Evolutionary conservation across 2,329 filamentous ascomycete genomes (phyloP).

Genomic region (Fusarium sp.): DNA sequence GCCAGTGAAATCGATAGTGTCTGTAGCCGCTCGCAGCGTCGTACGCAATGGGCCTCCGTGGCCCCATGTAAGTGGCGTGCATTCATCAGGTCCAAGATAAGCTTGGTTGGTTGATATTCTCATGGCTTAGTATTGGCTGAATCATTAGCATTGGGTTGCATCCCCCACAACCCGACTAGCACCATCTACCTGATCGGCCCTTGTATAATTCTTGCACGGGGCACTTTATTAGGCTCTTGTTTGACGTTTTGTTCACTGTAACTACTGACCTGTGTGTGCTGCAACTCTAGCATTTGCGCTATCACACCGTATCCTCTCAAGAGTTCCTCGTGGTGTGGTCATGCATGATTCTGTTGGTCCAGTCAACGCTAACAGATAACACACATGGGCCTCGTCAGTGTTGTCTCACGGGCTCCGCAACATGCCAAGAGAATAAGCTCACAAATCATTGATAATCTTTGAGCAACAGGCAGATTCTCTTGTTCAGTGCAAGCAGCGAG

Average conservation of each 20-base stretch:
- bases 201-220: background rate
- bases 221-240: background rate
- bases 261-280: background rate
- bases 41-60: constrained; percentile 12
- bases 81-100: constrained; percentile 10
- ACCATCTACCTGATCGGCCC: background rate
- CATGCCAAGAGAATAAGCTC: constrained; percentile 11
- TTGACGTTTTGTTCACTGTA: background rate
- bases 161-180: constrained; percentile 19
- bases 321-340: background rate
- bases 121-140: constrained; percentile 8
- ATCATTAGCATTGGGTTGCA: background rate
- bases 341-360: constrained; percentile 7
- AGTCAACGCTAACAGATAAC: constrained; percentile 17
- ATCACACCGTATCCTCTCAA: constrained; percentile 7
- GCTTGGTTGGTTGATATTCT: constrained; percentile 1
- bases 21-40: background rate
- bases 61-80: constrained; percentile 15
- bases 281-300: background rate
- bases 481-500: background rate
- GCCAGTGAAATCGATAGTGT: background rate
- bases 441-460: background rate
- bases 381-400: constrained; percentile 12
- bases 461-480: background rate
- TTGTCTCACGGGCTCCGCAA: background rate